Evolutionary conservation across 352 stramenopile genomes (phyloP).

Genomic region (Globisporangium polare): DNA sequence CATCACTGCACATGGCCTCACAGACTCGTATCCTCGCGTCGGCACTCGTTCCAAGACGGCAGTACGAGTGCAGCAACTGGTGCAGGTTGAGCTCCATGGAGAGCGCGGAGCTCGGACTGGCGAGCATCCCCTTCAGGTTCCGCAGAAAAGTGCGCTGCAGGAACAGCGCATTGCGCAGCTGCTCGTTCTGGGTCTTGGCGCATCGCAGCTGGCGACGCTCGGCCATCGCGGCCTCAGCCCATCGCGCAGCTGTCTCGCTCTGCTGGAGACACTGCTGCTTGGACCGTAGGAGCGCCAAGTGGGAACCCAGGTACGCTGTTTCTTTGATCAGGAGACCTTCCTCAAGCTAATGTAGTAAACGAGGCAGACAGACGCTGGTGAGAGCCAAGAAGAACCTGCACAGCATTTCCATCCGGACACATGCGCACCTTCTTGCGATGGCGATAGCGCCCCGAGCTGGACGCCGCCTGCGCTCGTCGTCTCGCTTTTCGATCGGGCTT

Average conservation of each 20-base stretch:
- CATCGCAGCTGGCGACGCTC: neutral
- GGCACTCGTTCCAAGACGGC: neutral
- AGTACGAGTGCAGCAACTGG: slow-evolving; percentile 8
- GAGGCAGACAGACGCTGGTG: no score
- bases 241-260: neutral
- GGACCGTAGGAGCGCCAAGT: neutral
- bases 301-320: neutral
- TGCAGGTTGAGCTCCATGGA: slow-evolving; percentile 8
- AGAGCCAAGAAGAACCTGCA: no score
- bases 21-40: neutral
- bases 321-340: neutral
- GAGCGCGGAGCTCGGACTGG: neutral
- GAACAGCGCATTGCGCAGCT: slow-evolving; percentile 1
- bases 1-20: neutral
- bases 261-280: neutral
- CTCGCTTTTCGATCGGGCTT: neutral
- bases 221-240: neutral
- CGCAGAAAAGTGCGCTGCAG: slow-evolving; percentile 2
- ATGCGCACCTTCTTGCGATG: slow-evolving; percentile 4
- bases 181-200: neutral
- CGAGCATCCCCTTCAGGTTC: slow-evolving; percentile 9
- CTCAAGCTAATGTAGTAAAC: neutral
- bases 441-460: slow-evolving; percentile 1
- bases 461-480: slow-evolving; percentile 1
- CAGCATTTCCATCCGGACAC: neutral